Evolutionary conservation across 495 filamentous ascomycete species (phyloP).

Genomic region (Tuber microsphaerosporum): DNA sequence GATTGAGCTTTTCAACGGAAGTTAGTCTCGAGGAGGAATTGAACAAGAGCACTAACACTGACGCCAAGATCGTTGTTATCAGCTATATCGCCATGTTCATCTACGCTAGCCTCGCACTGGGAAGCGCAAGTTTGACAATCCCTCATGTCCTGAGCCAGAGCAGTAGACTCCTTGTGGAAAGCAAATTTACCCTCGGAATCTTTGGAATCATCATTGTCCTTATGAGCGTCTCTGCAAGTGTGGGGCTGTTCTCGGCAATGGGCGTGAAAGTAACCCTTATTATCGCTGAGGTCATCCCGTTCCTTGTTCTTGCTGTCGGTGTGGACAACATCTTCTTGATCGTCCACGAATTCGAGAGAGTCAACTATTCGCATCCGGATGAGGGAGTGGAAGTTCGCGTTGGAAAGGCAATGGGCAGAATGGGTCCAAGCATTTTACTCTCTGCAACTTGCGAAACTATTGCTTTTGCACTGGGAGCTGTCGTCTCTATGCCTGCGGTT

Average conservation of each 20-base stretch:
- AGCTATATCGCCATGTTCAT: constrained; percentile 99
- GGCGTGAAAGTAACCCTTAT: constrained; percentile 92
- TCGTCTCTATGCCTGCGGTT: constrained; percentile 95
- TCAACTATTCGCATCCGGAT: constrained; percentile 82
- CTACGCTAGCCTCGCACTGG: constrained; percentile 85
- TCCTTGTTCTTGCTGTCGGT: constrained; percentile 88
- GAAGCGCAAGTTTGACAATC: constrained; percentile 72
- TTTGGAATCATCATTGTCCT: constrained; percentile 89
- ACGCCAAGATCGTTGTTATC: constrained; percentile 92
- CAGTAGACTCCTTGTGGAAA: constrained; percentile 76
- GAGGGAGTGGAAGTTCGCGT: constrained; percentile 76
- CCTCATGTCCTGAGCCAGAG: constrained; percentile 71
- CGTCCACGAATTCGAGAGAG: constrained; percentile 93
- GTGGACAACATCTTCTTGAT: constrained; percentile 99
- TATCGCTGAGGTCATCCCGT: constrained; percentile 97
- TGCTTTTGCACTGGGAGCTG: constrained; percentile 83
- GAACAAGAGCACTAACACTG: constrained; percentile 95
- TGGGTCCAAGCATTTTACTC: constrained; percentile 94
- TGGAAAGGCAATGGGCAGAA: constrained; percentile 76
- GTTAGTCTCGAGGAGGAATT: constrained; percentile 85
- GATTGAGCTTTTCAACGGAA: constrained; percentile 90
- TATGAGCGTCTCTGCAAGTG: constrained; percentile 92
- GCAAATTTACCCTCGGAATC: constrained; percentile 88
- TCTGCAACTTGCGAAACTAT: constrained; percentile 88
- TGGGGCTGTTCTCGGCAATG: constrained; percentile 82